Evolutionary conservation across 73 alveolate genomes (phyloP), one percentile per base, ranked within the genome.

Genomic region (Paraurostyla sp.): DNA sequence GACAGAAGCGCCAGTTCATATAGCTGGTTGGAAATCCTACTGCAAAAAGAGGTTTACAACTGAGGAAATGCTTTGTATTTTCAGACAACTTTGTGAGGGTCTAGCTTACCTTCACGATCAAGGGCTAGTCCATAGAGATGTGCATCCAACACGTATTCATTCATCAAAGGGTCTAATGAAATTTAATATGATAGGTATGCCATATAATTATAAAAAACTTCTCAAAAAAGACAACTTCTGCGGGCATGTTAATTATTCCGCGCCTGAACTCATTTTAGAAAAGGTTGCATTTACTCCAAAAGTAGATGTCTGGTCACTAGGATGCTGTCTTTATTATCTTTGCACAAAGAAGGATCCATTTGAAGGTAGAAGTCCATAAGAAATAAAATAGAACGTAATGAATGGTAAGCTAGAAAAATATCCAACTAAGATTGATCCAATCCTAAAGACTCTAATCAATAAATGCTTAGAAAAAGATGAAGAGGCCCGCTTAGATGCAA

Each of bases 301-400:
- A 71, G 95, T 92, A n/a, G 98, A 94, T 68, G 84, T 94, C 41
- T 92, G 98, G 98, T 83, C 95, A 41, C 83, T 92, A 25, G 96
- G 96, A 9, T 92, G 98, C 59, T 92, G 94, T 71, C 91, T 92
- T 69, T 92, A 92, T 85, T 90, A 94, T 36, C 92, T 94, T 57
- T 59, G 90, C 50, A 88, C 93, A 20, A 94, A 93, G 71, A 83
- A 88, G 36, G 96, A 91, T 33, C 98, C 98, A 0, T 94, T 94
- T 83, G 95, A 90, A 49, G 97, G 95, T 1, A 75, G 84, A 43
- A 85, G 85, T 85, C 95, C 97, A 0, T 27, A 56, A 33, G 90
- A 88, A 48, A 90, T 90, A 11, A 90, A 90, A 45, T 30, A 54
- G 41, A 90, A 90, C 60, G 88, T 90, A 6, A 43, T 82, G 57